Conservation (phyloP, 768 basidiomycete genomes). For the Pholiota conissans region DNA sequence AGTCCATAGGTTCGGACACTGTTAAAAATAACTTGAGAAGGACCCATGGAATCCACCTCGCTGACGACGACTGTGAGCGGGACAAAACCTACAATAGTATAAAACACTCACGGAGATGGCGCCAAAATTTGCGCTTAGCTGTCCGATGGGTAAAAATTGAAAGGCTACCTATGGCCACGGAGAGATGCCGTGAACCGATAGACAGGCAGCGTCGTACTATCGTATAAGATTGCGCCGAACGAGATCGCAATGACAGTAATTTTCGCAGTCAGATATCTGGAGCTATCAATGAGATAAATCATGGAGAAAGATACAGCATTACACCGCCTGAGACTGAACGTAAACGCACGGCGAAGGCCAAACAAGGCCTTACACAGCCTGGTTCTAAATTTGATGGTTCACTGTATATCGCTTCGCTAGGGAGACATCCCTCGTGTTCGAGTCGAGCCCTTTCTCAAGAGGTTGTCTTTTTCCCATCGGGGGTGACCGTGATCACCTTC, state of each 20-base stretch:
- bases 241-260: background rate
- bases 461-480: conserved; percentile 10
- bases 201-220: background rate
- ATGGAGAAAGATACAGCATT: background rate
- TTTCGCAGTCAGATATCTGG: background rate
- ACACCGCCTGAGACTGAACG: background rate
- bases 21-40: conserved; percentile 23
- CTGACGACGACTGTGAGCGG: conserved; percentile 20
- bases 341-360: conserved; percentile 10
- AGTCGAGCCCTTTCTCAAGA: conserved; percentile 2
- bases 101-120: conserved; percentile 27
- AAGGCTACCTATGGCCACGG: conserved; percentile 9
- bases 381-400: conserved; percentile 12
- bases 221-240: background rate
- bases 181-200: conserved; percentile 10
- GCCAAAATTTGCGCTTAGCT: conserved; percentile 18
- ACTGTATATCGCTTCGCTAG: conserved; percentile 2
- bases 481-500: conserved; percentile 9
- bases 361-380: conserved; percentile 11
- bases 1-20: conserved; percentile 24
- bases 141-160: conserved; percentile 22
- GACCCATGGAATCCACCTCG: conserved; percentile 20
- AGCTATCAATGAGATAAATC: conserved; percentile 3
- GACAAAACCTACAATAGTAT: conserved; percentile 18
- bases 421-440: background rate